Evolutionary conservation across 176 grass and related monocot genomes (phyloP).

Genomic region (Cymbopogon citratus): DNA sequence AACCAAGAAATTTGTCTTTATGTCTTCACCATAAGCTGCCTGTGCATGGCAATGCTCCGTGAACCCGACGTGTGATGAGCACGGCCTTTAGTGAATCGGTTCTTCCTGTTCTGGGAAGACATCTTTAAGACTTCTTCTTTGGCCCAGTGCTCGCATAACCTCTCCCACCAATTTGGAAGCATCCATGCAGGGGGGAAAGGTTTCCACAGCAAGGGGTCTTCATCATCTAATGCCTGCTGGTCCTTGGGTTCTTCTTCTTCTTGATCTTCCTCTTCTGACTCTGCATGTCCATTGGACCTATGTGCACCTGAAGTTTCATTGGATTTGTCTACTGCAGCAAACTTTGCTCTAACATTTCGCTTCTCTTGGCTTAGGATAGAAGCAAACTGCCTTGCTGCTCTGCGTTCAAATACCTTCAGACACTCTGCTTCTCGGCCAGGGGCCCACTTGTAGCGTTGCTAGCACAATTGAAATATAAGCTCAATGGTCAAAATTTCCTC

Average conservation of each 20-base stretch:
- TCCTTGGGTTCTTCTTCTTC: constrained; percentile 19
- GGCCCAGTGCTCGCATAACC: constrained; percentile 36
- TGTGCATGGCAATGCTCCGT: constrained; percentile 33
- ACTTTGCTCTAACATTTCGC: constrained; percentile 19
- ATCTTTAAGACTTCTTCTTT: constrained; percentile 29
- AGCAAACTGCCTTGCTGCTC: constrained; percentile 30
- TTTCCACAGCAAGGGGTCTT: constrained; percentile 31
- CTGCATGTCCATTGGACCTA: background rate
- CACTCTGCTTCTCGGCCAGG: constrained; percentile 26
- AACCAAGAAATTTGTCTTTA: background rate
- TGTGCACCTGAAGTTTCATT: background rate
- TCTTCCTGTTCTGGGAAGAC: constrained; percentile 27
- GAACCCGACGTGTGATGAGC: constrained; percentile 39
- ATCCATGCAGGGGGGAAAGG: constrained; percentile 32
- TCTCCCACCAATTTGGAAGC: constrained; percentile 30
- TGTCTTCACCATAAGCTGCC: constrained; percentile 29
- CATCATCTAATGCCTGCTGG: background rate
- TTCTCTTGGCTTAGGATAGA: constrained; percentile 25
- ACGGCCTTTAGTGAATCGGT: constrained; percentile 16
- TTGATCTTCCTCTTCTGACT: constrained; percentile 7
- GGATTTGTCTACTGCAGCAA: background rate
- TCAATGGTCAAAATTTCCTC: background rate
- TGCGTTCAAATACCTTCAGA: constrained; percentile 35
- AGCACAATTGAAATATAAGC: constrained; percentile 3
- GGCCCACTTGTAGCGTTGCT: constrained; percentile 46